phyloP scores from a whole-genome alignment of 2,329 filamentous ascomycete genomes.

The Albophoma yamanashiensis region DNA sequence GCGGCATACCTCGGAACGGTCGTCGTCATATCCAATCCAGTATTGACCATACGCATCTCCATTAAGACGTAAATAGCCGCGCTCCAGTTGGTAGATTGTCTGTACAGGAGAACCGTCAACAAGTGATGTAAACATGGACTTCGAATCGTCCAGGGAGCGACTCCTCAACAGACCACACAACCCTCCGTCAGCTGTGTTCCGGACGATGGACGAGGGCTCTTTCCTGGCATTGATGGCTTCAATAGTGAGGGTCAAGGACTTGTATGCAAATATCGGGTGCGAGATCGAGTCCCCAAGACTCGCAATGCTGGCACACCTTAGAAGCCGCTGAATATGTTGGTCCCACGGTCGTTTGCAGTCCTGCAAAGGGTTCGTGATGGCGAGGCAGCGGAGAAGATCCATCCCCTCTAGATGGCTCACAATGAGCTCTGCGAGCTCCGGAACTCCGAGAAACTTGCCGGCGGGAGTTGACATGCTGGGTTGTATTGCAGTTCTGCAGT shows the following conservation, averaged over 20 bases:
- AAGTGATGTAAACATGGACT: neutral
- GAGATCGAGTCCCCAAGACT: neutral
- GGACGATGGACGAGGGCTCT: neutral
- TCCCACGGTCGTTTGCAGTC: neutral
- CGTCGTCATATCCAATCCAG: neutral
- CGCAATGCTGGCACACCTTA: neutral
- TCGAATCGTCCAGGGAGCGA: neutral
- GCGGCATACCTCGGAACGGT: neutral
- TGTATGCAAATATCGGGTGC: neutral
- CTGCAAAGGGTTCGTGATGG: neutral
- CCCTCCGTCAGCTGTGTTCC: neutral
- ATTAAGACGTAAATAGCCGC: neutral
- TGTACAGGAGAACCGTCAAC: neutral
- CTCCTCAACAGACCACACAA: neutral
- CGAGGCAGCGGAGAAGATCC: neutral
- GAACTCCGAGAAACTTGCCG: neutral
- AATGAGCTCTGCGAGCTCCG: neutral
- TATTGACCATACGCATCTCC: neutral
- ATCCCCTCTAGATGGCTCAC: neutral
- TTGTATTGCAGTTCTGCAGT: too few species aligned
- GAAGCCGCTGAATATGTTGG: neutral
- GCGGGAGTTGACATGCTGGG: neutral
- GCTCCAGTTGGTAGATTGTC: neutral
- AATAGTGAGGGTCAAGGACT: neutral
- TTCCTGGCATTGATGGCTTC: neutral